A percentile compares a stretch with the other conserved stretches of the same genome.
These are phyloP conservation scores for Durotheca rogersii DNA, from an alignment of 495 filamentous ascomycete genomes.

Conservation along the genomic window DNA sequence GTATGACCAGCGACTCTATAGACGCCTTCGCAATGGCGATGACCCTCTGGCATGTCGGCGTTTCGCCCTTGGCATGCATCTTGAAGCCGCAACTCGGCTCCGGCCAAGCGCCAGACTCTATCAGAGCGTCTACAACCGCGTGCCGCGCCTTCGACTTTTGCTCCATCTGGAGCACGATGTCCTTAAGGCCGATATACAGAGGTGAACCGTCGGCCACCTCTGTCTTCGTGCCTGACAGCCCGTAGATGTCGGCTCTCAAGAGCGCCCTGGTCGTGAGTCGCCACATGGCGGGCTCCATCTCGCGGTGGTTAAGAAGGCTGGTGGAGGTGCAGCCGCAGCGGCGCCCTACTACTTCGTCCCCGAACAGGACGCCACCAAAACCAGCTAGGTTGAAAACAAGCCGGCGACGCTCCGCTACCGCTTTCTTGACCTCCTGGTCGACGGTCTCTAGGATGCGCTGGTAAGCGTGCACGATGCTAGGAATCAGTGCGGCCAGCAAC, in stretches of 20 bases:
- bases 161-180: conserved; percentile 53
- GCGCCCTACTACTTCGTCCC: conserved; percentile 9
- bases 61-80: conserved; percentile 24
- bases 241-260: conserved; percentile 55
- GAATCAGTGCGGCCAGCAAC: conserved; percentile 65
- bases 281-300: conserved; percentile 52
- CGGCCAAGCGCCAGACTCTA: conserved; percentile 31
- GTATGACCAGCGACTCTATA: conserved; percentile 50
- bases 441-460: conserved; percentile 47
- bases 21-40: conserved; percentile 51
- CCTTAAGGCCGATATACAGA: conserved; percentile 48
- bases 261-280: conserved; percentile 51
- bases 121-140: conserved; percentile 38
- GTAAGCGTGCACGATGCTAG: conserved; percentile 62
- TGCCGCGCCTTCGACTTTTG: conserved; percentile 45
- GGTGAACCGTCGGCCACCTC: background rate
- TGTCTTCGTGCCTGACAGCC: conserved; percentile 33
- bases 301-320: conserved; percentile 28
- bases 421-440: conserved; percentile 43
- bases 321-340: conserved; percentile 22
- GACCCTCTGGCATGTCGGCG: conserved; percentile 47
- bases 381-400: conserved; percentile 45
- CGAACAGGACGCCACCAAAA: conserved; percentile 51
- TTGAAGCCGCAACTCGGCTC: conserved; percentile 9
- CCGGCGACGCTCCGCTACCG: conserved; percentile 40